Percentiles rank a stretch among this genome's conserved stretches.
These are phyloP conservation scores for Aspergillus sparsus DNA, from an alignment of 495 filamentous ascomycete species.

Conservation along the genomic window DNA sequence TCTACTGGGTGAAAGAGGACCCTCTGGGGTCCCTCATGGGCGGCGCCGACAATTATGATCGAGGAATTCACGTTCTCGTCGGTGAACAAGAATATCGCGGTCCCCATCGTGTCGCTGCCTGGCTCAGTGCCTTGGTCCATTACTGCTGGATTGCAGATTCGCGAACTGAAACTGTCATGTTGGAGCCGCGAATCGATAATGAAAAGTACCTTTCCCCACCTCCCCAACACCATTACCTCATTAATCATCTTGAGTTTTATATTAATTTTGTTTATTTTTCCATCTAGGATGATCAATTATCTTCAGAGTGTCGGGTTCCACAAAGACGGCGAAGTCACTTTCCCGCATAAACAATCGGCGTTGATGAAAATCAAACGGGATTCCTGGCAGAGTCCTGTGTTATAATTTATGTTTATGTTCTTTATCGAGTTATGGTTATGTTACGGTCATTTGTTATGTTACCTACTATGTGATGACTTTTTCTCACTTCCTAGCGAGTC, in stretches of 20 bases:
- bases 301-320: constrained; percentile 75
- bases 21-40: constrained; percentile 65
- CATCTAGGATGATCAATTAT: constrained; percentile 74
- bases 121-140: constrained; percentile 85
- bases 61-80: constrained; percentile 84
- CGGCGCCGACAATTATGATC: constrained; percentile 74
- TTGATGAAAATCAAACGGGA: constrained; percentile 82
- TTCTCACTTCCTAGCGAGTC: too few relatives aligned
- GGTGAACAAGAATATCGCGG: constrained; percentile 94
- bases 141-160: constrained; percentile 78
- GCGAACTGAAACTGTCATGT: constrained; percentile 74
- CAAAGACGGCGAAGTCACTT: constrained; percentile 83
- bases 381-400: constrained; percentile 75
- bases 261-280: not conserved
- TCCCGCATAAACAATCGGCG: constrained; percentile 92
- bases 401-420: constrained; percentile 46
- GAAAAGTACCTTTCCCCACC: constrained; percentile 69
- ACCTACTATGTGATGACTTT: too few relatives aligned
- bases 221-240: too few relatives aligned
- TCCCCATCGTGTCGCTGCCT: constrained; percentile 66
- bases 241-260: too few relatives aligned
- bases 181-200: constrained; percentile 95
- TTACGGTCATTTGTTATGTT: not conserved
- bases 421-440: not conserved
- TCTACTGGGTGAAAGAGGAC: constrained; percentile 99